Base-by-base conservation (phyloP, 345 rosid genomes). In the Geranium rotundifolium region DNA sequence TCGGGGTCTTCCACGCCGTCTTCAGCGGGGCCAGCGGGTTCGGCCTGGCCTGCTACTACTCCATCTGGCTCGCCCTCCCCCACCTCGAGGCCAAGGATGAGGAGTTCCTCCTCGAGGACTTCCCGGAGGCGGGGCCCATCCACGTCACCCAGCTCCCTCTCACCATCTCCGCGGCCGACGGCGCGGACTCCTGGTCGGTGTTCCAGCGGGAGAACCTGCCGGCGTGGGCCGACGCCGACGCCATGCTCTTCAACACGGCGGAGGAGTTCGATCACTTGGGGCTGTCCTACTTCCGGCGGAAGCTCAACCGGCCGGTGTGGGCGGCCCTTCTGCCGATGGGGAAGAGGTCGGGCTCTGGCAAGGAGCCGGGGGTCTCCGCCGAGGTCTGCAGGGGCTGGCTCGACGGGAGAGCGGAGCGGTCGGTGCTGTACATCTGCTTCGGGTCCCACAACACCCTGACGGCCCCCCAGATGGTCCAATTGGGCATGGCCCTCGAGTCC, bases 401-500 rank as follows among this genome's bases (percentile, higher is more conserved):
- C 1, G 84, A 85, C 63, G n/a, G 75, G 14, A 87, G 85, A 63
- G 84, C 88, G 16, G 72, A 13, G 9, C 62, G 54, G 6, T 89
- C 96, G 0, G 96, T 85, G 1, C 49, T 87, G 0, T 89, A 82
- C 60, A 69, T 87, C 2, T 85, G 84, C 17, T 89, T 87, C 57
- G 95, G 95, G 4, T 87, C 96, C 0, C 71, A 80, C 69, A 87
- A 87, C 70, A 74, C 85, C 34, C 80, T 89, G 12, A 68, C 77
- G 9, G 63, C 71, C 17, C 65, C 82, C 0, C 89, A 89, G 7
- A 89, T 84, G 85, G 73, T 73, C 67, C 76, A 86, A 17, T 37
- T 89, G 59, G 93, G 87, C 2, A 65, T 57, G 63, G 93, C 85
- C 0, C 67, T 89, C 68, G 93, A 84, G 68, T 73, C 72, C 0